Evolutionary conservation across 228 moss, liverwort and hornwort genomes (phyloP), one percentile per base, ranked within the genome.

Genomic region (Sphagnum fallax): DNA sequence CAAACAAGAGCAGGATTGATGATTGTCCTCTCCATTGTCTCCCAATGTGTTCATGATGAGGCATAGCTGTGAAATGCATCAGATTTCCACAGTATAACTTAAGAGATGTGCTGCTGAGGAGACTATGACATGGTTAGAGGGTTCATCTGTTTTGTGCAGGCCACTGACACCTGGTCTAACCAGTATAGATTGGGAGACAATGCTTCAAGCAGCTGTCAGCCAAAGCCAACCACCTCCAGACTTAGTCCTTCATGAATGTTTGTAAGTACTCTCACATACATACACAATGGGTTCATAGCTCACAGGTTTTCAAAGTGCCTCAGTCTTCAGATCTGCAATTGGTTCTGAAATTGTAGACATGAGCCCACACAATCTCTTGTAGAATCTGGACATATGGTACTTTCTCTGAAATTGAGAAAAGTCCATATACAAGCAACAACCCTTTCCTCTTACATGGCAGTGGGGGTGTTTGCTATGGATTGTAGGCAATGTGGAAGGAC

Each of bases 401-500:
- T 32, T 32, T 32, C 32, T 32, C 32, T 32, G 32, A 32, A 32
- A 32, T 32, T 32, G 32, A 32, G 32, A 32, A 32, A 32, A 32
- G 32, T 3, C 32, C 32, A 32, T 32, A 32, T 32, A 2, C 2
- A 2, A 32, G 32, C 32, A 32, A 32, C 32, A 32, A 32, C 32
- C 32, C 6, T 65, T 4, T 65, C 13, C 11, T 65, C 50, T 65
- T 65, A 16, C 32, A 11, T 18, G 53, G 32, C 48, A 55, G 12
- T 68, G 58, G 53, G 47, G 11, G 15, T 18, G 13, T 14, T 16
- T 4, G 14, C 9, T 47, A 53, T 18, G 12, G 65, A 71, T 15
- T 79, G 77, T 77, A 85, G 76, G 47, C 85, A 69, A 69, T 85
- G 82, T 68, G 77, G 82, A 61, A 85, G 82, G 71, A 82, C 85